A percentile compares a stretch with the other conserved stretches of the same genome.
phyloP scores from a whole-genome alignment of 306 rosid genomes.

The Cyamopsis tetragonoloba region DNA sequence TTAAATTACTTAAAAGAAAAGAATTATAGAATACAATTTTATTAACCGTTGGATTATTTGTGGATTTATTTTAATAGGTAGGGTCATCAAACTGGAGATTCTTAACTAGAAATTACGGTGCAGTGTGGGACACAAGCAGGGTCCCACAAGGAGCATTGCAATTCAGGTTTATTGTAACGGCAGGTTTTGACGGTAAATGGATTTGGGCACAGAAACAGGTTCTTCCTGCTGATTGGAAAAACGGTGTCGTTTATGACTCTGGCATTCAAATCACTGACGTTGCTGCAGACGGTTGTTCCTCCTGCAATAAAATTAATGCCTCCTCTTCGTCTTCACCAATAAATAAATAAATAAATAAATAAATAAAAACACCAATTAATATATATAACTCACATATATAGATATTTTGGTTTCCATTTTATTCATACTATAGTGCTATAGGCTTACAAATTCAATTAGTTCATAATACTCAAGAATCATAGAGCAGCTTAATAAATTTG shows the following conservation, averaged over 20 bases:
- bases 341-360: too few relatives aligned
- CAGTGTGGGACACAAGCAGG: slow-evolving; percentile 75
- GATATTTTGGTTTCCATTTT: slow-evolving; percentile 11
- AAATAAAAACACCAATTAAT: too few relatives aligned
- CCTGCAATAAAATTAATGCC: too few relatives aligned
- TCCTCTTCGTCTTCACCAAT: too few relatives aligned
- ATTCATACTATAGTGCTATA: background rate
- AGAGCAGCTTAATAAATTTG: background rate
- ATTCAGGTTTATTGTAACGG: slow-evolving; percentile 54
- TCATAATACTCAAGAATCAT: background rate
- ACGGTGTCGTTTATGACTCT: slow-evolving; percentile 49
- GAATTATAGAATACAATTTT: background rate
- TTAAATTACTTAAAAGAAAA: too few relatives aligned
- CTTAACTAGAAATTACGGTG: slow-evolving; percentile 63
- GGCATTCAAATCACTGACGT: slow-evolving; percentile 65
- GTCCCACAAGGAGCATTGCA: slow-evolving; percentile 75
- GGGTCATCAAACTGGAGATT: slow-evolving; percentile 66
- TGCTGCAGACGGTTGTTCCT: slow-evolving; percentile 71
- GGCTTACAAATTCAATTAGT: background rate
- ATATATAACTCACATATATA: background rate
- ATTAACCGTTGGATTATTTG: background rate
- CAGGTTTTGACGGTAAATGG: slow-evolving; percentile 74
- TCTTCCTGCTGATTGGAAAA: slow-evolving; percentile 68
- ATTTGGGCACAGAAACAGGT: slow-evolving; percentile 74
- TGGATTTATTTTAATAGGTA: slow-evolving; percentile 27